phyloP scores from a whole-genome alignment of 805 yeast species.

The Metschnikowia chrysomelidarum region DNA sequence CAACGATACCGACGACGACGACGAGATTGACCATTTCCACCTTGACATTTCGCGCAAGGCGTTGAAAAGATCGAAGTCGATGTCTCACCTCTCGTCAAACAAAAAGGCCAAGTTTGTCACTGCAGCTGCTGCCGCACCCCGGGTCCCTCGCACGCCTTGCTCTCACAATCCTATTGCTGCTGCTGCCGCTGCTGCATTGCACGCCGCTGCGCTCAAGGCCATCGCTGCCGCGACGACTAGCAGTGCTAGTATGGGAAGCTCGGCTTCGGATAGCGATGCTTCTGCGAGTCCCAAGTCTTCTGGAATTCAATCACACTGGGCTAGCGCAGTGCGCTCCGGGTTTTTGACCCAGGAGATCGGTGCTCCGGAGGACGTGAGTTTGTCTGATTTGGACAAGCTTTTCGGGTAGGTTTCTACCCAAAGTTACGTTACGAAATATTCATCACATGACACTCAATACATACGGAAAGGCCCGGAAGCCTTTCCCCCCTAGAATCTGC shows the following conservation, averaged over 20 bases:
- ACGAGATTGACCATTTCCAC: constrained; percentile 34
- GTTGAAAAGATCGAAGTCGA: constrained; percentile 62
- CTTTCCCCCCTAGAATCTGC: no score
- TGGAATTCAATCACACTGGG: constrained; percentile 55
- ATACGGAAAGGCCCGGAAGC: not conserved
- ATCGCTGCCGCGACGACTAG: constrained; percentile 33
- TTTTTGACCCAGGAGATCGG: constrained; percentile 75
- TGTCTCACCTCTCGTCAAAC: constrained; percentile 51
- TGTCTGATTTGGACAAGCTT: constrained; percentile 57
- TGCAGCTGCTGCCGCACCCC: constrained; percentile 82
- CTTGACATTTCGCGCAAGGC: constrained; percentile 42
- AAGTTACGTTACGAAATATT: not conserved
- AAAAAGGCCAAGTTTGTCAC: constrained; percentile 54
- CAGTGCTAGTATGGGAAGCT: no score
- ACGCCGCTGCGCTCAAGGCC: constrained; percentile 61
- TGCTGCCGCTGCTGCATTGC: constrained; percentile 72
- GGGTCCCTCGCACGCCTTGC: constrained; percentile 62
- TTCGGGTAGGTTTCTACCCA: constrained; percentile 22
- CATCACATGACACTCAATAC: constrained; percentile 1
- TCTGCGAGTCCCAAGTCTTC: constrained; percentile 12
- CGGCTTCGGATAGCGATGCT: constrained; percentile 14
- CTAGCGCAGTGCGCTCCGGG: constrained; percentile 71
- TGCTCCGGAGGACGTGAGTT: constrained; percentile 73
- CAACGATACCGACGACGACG: constrained; percentile 42
- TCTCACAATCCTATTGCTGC: constrained; percentile 62